Evolutionary conservation across 2,329 filamentous ascomycete genomes (phyloP).

Genomic region (Periconia sp.): DNA sequence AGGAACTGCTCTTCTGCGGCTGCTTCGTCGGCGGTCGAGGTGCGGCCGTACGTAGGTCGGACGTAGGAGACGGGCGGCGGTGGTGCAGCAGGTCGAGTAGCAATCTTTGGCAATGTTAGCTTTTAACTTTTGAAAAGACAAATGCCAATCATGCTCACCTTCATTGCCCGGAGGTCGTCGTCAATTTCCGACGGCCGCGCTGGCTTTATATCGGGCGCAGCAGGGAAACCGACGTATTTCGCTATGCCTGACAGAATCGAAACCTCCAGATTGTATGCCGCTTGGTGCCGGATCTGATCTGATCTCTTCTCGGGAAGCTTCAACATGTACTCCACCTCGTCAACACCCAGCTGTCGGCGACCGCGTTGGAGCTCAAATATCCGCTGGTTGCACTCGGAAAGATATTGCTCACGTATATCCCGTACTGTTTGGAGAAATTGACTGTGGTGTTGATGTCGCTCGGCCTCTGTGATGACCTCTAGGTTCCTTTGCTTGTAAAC

Average conservation of each 20-base stretch:
- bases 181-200: conserved; percentile 75
- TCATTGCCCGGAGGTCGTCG: conserved; percentile 86
- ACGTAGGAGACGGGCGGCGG: conserved; percentile 30
- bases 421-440: conserved; percentile 88
- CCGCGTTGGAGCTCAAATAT: conserved; percentile 94
- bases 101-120: conserved; percentile 27
- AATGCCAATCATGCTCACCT: conserved; percentile 59
- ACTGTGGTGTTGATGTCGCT: conserved; percentile 81
- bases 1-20: conserved; percentile 82
- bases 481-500: conserved; percentile 74
- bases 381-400: conserved; percentile 81
- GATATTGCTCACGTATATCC: conserved; percentile 75
- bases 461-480: conserved; percentile 70
- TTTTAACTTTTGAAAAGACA: neutral
- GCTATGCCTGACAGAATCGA: conserved; percentile 87
- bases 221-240: conserved; percentile 94
- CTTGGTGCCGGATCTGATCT: conserved; percentile 79
- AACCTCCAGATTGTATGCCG: conserved; percentile 93
- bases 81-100: conserved; percentile 29
- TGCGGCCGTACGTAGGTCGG: conserved; percentile 35
- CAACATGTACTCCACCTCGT: conserved; percentile 78
- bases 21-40: conserved; percentile 52
- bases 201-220: conserved; percentile 80
- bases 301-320: conserved; percentile 76
- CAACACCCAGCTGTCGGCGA: conserved; percentile 74